Percentiles rank a stretch among this genome's conserved stretches.
These are phyloP conservation scores for Cryptosporidium canis DNA, from an alignment of 169 alveolate genomes.

Conservation along the genomic window DNA sequence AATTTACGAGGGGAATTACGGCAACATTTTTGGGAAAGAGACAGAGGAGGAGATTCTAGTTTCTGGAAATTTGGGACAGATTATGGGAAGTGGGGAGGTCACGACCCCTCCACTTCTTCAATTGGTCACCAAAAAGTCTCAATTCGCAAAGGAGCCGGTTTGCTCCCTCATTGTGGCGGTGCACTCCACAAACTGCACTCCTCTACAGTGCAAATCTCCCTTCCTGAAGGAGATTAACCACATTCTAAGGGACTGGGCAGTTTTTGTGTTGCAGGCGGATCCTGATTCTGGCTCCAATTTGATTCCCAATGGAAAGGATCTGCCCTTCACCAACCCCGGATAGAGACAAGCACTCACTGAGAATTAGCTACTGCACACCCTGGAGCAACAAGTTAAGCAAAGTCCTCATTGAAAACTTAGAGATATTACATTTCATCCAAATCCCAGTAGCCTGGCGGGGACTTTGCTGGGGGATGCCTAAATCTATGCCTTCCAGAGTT, in stretches of 20 bases:
- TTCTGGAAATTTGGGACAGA: constrained; percentile 29
- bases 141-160: not conserved
- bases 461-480: constrained; percentile 36
- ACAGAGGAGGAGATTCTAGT: constrained; percentile 43
- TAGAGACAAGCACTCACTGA: not conserved
- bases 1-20: constrained; percentile 16
- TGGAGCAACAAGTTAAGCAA: not conserved
- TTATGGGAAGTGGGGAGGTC: constrained; percentile 24
- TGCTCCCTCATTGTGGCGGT: constrained; percentile 59
- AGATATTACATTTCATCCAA: constrained; percentile 8
- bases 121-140: not conserved
- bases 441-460: constrained; percentile 73
- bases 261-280: constrained; percentile 35
- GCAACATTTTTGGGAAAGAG: constrained; percentile 46
- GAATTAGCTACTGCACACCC: not conserved
- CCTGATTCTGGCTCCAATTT: constrained; percentile 70
- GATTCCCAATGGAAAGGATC: constrained; percentile 68
- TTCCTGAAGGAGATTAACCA: constrained; percentile 40
- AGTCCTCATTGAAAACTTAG: not conserved
- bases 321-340: constrained; percentile 61
- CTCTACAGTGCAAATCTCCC: constrained; percentile 40
- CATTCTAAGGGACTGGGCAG: constrained; percentile 66
- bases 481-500: constrained; percentile 62
- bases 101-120: constrained; percentile 21
- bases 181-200: constrained; percentile 51